Conservation (phyloP, 2,329 filamentous ascomycete genomes). For the Ophiostoma tasmaniense region DNA sequence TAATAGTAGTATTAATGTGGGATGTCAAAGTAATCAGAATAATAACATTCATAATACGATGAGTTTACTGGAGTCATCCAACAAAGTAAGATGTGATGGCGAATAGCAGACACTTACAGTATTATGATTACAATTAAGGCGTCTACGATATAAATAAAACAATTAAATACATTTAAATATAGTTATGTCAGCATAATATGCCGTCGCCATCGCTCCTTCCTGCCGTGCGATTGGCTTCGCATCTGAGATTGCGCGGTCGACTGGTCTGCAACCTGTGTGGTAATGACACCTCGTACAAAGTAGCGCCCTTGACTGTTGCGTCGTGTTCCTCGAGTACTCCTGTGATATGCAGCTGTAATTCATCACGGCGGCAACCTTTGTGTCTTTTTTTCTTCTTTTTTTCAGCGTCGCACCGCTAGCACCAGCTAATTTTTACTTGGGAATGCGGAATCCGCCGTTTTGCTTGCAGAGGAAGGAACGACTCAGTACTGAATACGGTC, state of each 20-base stretch:
- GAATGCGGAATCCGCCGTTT: neutral
- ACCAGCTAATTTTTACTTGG: neutral
- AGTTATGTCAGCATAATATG: neutral
- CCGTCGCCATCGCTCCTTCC: neutral
- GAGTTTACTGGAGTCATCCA: too few relatives aligned
- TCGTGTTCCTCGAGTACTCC: too few relatives aligned
- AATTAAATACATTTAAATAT: too few relatives aligned
- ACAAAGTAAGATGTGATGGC: neutral
- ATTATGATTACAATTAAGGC: neutral
- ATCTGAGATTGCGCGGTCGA: constrained; percentile 2
- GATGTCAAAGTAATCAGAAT: too few relatives aligned
- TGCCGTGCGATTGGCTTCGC: neutral
- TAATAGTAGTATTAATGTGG: neutral
- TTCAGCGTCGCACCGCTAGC: neutral
- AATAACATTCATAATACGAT: too few relatives aligned
- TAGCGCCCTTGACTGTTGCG: too few relatives aligned
- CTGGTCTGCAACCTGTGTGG: too few relatives aligned
- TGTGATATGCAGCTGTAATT: neutral
- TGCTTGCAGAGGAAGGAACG: neutral
- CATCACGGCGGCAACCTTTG: neutral
- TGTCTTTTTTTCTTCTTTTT: neutral
- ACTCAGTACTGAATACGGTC: too few relatives aligned
- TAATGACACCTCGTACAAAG: too few relatives aligned
- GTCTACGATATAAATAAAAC: too few relatives aligned
- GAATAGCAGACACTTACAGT: neutral